phyloP scores from a whole-genome alignment of 352 stramenopile genomes.

The Phytophthora constricta region DNA sequence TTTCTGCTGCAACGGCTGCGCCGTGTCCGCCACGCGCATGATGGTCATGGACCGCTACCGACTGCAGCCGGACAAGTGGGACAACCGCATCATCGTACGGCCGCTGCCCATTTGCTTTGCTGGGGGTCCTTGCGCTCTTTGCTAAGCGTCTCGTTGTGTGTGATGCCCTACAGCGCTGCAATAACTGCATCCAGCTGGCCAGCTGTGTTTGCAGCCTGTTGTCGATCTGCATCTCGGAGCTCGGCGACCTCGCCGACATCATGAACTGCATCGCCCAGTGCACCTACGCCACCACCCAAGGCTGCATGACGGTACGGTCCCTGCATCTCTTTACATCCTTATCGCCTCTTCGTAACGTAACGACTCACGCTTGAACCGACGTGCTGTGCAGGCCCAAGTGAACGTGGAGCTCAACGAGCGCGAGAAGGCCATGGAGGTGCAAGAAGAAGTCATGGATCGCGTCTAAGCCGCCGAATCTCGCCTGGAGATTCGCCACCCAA shows the following conservation, averaged over 20 bases:
- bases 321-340: not conserved
- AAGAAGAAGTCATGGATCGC: constrained; percentile 73
- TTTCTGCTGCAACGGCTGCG: constrained; percentile 89
- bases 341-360: not conserved
- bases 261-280: constrained; percentile 91
- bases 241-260: constrained; percentile 75
- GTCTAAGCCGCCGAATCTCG: constrained; percentile 34
- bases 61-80: constrained; percentile 92
- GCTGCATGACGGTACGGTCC: constrained; percentile 89
- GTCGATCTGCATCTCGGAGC: constrained; percentile 73
- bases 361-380: not conserved
- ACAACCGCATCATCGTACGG: constrained; percentile 93
- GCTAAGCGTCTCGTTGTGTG: too few species aligned
- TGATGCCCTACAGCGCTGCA: constrained; percentile 79
- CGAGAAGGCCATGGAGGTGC: constrained; percentile 53
- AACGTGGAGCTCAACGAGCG: constrained; percentile 93
- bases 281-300: constrained; percentile 91
- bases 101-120: not conserved
- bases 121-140: too few species aligned
- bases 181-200: constrained; percentile 92
- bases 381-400: constrained; percentile 69
- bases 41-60: constrained; percentile 92
- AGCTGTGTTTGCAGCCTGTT: constrained; percentile 82
- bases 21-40: constrained; percentile 90
- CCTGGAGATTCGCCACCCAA: not conserved